A percentile compares a stretch with the other conserved stretches of the same genome.
Evolutionary conservation across 805 yeast species (phyloP).

Genomic region (Kluyveromyces lactis): DNA sequence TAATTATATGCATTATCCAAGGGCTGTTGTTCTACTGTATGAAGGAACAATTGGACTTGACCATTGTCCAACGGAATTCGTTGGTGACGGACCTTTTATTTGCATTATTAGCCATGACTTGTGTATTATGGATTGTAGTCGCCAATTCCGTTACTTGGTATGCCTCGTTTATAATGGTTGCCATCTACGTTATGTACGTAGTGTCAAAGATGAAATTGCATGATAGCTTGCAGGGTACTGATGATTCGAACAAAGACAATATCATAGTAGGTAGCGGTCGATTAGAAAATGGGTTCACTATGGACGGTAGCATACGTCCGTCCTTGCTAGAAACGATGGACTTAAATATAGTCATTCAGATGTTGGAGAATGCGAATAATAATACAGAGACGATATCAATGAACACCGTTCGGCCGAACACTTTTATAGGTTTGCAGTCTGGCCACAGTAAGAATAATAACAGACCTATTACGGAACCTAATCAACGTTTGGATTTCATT

Average conservation of each 20-base stretch:
- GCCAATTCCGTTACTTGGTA: constrained; percentile 18
- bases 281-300: background rate
- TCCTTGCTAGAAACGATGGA: constrained; percentile 27
- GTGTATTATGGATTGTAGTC: constrained; percentile 20
- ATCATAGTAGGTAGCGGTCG: background rate
- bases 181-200: constrained; percentile 18
- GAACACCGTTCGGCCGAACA: background rate
- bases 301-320: constrained; percentile 16
- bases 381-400: constrained; percentile 1
- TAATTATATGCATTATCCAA: constrained; percentile 27
- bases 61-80: constrained; percentile 12
- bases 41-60: constrained; percentile 10
- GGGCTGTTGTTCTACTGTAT: constrained; percentile 12
- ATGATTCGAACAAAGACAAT: background rate
- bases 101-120: constrained; percentile 16
- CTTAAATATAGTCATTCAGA: constrained; percentile 17
- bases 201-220: constrained; percentile 9
- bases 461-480: background rate
- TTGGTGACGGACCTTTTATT: constrained; percentile 23
- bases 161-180: constrained; percentile 22
- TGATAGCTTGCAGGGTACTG: background rate
- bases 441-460: background rate
- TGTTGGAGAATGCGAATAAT: constrained; percentile 18
- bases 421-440: background rate
- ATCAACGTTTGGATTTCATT: background rate